Percentiles rank a stretch among this genome's conserved stretches.
Evolutionary conservation across 352 stramenopile genomes (phyloP).

Genomic region (Phytophthora citricola): DNA sequence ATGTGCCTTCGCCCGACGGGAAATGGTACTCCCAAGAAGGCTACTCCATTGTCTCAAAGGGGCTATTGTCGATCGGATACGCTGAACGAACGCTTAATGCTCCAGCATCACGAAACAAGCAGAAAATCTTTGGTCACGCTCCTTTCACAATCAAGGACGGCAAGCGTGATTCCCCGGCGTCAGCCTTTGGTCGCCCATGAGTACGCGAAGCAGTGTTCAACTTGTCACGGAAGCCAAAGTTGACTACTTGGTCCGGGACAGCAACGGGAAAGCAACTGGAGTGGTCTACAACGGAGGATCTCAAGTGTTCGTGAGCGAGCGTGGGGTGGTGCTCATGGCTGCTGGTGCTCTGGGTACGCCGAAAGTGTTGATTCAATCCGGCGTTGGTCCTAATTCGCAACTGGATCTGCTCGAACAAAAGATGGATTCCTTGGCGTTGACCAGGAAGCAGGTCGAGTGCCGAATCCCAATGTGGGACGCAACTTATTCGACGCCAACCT

Average conservation of each 20-base stretch:
- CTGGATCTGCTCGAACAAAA: slow-evolving; percentile 47
- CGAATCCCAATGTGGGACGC: slow-evolving; percentile 67
- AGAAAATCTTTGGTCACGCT: slow-evolving; percentile 57
- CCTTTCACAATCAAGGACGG: slow-evolving; percentile 62
- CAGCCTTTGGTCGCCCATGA: slow-evolving; percentile 51
- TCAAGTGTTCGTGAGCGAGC: slow-evolving; percentile 36
- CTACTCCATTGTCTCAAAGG: slow-evolving; percentile 52
- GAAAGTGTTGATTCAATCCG: slow-evolving; percentile 82
- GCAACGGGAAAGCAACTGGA: slow-evolving; percentile 38
- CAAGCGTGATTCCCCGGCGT: slow-evolving; percentile 58
- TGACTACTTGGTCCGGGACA: slow-evolving; percentile 50
- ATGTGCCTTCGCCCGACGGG: slow-evolving; percentile 55
- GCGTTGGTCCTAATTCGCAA: slow-evolving; percentile 65
- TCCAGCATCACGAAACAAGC: slow-evolving; percentile 51
- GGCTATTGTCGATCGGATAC: slow-evolving; percentile 44
- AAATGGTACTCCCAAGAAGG: slow-evolving; percentile 64
- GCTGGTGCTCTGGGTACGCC: slow-evolving; percentile 72
- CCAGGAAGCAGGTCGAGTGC: slow-evolving; percentile 36
- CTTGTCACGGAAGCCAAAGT: slow-evolving; percentile 54
- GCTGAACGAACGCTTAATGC: slow-evolving; percentile 47
- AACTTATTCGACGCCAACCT: slow-evolving; percentile 61
- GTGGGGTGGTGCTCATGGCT: slow-evolving; percentile 73
- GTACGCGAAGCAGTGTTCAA: slow-evolving; percentile 50
- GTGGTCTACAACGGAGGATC: slow-evolving; percentile 53
- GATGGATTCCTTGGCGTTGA: slow-evolving; percentile 43